Conservation (phyloP, 257 asterid genomes). For the Salvia miltiorrhiza region DNA sequence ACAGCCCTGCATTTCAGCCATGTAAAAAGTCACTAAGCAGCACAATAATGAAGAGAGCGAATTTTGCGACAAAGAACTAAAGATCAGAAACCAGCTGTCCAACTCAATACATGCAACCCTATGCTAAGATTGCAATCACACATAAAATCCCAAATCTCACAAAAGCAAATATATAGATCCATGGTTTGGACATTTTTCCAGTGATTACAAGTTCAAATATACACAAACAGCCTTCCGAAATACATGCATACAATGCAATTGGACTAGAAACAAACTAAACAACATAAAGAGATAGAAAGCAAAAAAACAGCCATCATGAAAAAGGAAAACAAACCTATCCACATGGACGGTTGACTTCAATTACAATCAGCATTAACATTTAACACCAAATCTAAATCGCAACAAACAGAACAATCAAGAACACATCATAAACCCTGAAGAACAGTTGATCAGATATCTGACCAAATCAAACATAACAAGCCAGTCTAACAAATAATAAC, state of each 20-base stretch:
- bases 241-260: background rate
- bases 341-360: slow-evolving; percentile 7
- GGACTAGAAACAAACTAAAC: background rate
- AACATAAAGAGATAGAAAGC: background rate
- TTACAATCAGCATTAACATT: background rate
- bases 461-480: background rate
- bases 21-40: slow-evolving; percentile 8
- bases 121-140: background rate
- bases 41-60: background rate
- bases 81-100: background rate
- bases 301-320: background rate
- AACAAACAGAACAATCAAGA: background rate
- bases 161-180: background rate
- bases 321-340: background rate
- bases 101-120: too few species aligned
- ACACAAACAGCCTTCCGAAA: background rate
- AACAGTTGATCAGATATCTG: background rate
- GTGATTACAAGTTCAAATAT: background rate
- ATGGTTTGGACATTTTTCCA: background rate
- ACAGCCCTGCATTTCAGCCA: slow-evolving; percentile 55
- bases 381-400: slow-evolving; percentile 7
- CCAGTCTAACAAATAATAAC: background rate
- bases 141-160: background rate
- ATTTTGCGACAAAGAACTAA: background rate
- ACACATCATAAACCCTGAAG: too few species aligned